phyloP scores from a whole-genome alignment of 345 rosid species.

The rapeseed (Brassica napus) region Da-Ae NC_063452.1:61871501-61872000 shows the following conservation, averaged over 20 bases:
- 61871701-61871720: no score
- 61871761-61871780: no score
- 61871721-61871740: no score
- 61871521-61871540: not conserved
- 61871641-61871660: not conserved
- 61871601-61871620: not conserved
- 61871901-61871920: not conserved
- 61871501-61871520: not conserved
- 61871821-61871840: no score
- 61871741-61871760: no score
- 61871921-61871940: not conserved
- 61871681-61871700: no score
- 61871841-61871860: no score
- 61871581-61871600: not conserved
- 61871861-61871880: no score
- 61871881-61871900: not conserved
- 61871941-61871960: not conserved
- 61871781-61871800: no score
- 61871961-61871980: not conserved
- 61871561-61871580: not conserved
- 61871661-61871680: no score
- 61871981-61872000: not conserved
- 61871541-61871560: not conserved
- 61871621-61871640: not conserved
- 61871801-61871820: no score